Percentiles rank a stretch among this genome's conserved stretches.
Conservation (phyloP, 495 filamentous ascomycete species). For the Penicillium pulvis region DNA sequence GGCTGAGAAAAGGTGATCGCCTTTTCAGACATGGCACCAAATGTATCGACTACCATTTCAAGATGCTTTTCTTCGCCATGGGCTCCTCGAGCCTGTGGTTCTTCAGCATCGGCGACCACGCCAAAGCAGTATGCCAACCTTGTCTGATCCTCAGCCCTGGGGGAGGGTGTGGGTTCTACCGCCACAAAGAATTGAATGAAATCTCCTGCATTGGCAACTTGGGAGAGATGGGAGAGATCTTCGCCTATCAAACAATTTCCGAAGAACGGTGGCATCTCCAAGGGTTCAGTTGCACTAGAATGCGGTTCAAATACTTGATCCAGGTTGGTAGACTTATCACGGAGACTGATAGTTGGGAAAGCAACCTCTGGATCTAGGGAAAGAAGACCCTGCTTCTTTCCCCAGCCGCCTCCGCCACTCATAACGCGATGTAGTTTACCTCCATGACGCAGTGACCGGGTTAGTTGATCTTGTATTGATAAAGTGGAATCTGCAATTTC, state of each 20-base stretch:
- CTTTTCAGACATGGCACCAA: constrained; percentile 54
- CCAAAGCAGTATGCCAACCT: constrained; percentile 6
- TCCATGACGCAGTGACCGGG: constrained; percentile 38
- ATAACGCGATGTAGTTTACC: constrained; percentile 67
- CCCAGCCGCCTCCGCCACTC: constrained; percentile 92
- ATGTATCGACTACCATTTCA: constrained; percentile 33
- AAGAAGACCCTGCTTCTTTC: constrained; percentile 77
- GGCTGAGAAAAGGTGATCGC: constrained; percentile 48
- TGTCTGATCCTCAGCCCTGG: neutral
- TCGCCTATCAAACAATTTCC: constrained; percentile 30
- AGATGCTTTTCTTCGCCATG: constrained; percentile 26
- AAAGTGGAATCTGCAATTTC: constrained; percentile 16
- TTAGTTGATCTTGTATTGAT: constrained; percentile 25
- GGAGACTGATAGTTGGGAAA: constrained; percentile 25
- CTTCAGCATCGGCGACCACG: constrained; percentile 15
- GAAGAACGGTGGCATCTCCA: constrained; percentile 22
- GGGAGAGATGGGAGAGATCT: constrained; percentile 43
- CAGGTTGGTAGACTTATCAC: constrained; percentile 21
- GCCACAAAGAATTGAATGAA: constrained; percentile 51
- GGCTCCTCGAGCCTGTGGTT: constrained; percentile 9
- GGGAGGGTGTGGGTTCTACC: neutral
- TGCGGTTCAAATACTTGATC: constrained; percentile 26
- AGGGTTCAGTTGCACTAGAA: constrained; percentile 11
- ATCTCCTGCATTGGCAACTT: constrained; percentile 50
- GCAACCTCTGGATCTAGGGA: constrained; percentile 74